Evolutionary conservation across 1,139 yeast genomes (phyloP).

Genomic region (Zygosaccharomyces sapae): DNA sequence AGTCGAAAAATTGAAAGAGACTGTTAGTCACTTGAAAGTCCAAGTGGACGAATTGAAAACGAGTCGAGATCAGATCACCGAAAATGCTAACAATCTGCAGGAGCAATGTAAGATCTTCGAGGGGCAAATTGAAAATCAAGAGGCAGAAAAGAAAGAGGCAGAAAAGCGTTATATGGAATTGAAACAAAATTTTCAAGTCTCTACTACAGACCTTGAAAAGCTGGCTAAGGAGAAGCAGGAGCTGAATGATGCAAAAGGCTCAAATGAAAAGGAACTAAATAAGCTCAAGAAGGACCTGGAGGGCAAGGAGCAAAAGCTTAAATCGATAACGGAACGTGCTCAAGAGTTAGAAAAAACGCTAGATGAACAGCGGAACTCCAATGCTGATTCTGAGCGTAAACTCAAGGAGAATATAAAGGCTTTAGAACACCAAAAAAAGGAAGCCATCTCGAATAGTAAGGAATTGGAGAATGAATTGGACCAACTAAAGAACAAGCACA

Average conservation of each 20-base stretch:
- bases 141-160: background rate
- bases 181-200: background rate
- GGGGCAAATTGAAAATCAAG: slow-evolving; percentile 1
- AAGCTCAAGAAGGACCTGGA: slow-evolving; percentile 6
- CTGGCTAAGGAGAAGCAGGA: slow-evolving; percentile 10
- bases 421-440: background rate
- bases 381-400: background rate
- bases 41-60: slow-evolving; percentile 10
- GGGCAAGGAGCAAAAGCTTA: background rate
- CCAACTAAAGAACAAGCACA: background rate
- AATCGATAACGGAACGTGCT: background rate
- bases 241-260: background rate
- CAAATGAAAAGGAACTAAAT: background rate
- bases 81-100: background rate
- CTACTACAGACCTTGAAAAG: slow-evolving; percentile 5
- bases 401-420: background rate
- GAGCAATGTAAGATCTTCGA: slow-evolving; percentile 2
- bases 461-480: slow-evolving; percentile 4
- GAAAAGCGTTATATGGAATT: background rate
- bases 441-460: slow-evolving; percentile 2
- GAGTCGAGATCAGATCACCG: slow-evolving; percentile 8
- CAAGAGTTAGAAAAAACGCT: background rate
- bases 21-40: slow-evolving; percentile 6
- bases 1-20: slow-evolving; percentile 3
- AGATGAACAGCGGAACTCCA: too few species aligned